Conservation (phyloP, 257 asterid genomes). For the Pogostemon cablin region DNA sequence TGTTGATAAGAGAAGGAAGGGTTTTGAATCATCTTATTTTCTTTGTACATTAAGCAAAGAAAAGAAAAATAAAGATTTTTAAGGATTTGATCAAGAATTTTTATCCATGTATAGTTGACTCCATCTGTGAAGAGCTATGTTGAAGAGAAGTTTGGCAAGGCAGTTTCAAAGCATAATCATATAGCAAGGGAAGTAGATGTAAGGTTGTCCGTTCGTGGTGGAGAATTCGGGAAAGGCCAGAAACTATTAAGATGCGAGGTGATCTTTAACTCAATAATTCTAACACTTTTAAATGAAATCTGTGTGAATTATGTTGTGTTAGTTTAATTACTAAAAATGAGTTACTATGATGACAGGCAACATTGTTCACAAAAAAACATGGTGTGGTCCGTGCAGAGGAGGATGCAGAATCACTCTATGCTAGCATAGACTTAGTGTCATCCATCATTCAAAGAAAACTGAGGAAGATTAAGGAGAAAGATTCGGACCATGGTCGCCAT, state of each 20-base stretch:
- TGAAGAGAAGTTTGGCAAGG: slow-evolving; percentile 91
- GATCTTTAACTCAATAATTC: not conserved
- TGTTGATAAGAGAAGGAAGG: not conserved
- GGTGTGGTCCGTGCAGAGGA: slow-evolving; percentile 95
- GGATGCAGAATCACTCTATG: slow-evolving; percentile 72
- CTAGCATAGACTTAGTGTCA: slow-evolving; percentile 77
- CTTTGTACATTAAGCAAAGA: not conserved
- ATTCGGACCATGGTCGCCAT: no score
- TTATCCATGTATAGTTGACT: slow-evolving; percentile 50
- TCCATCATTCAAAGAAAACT: slow-evolving; percentile 78
- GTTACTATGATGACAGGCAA: slow-evolving; percentile 53
- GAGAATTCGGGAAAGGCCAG: slow-evolving; percentile 92
- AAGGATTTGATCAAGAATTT: not conserved
- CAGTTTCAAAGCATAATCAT: slow-evolving; percentile 86
- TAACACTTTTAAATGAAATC: not conserved
- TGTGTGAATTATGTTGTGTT: not conserved
- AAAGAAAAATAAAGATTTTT: not conserved
- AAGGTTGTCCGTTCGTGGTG: slow-evolving; percentile 84
- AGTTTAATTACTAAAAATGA: not conserved
- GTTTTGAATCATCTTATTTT: slow-evolving; percentile 9
- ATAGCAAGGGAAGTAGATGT: slow-evolving; percentile 92
- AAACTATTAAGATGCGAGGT: slow-evolving; percentile 90
- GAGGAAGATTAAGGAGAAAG: slow-evolving; percentile 82
- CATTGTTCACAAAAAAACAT: slow-evolving; percentile 86
- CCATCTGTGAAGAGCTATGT: slow-evolving; percentile 77